Conservation (phyloP, 805 yeast species). For the Yarrowia phangngaensis region DNA sequence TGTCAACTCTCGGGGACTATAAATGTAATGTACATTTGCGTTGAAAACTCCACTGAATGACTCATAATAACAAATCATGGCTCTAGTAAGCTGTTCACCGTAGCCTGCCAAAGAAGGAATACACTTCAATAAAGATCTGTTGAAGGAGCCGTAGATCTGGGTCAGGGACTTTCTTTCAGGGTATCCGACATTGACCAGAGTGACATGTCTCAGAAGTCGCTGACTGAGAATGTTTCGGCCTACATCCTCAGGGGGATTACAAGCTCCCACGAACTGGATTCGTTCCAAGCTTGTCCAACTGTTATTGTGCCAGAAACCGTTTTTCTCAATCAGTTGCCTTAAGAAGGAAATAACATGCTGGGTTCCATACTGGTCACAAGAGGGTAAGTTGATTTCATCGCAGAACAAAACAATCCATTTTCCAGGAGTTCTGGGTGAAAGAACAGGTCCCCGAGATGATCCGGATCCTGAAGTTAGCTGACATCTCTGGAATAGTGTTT, state of each 20-base stretch:
- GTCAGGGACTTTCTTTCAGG: slow-evolving; percentile 61
- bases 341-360: slow-evolving; percentile 67
- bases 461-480: slow-evolving; percentile 50
- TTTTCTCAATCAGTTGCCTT: slow-evolving; percentile 66
- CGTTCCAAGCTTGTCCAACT: slow-evolving; percentile 64
- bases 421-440: slow-evolving; percentile 59
- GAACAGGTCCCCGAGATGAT: slow-evolving; percentile 33
- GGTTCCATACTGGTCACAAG: slow-evolving; percentile 64
- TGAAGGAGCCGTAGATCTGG: slow-evolving; percentile 64
- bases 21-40: slow-evolving; percentile 58
- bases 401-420: slow-evolving; percentile 80
- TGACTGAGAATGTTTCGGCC: slow-evolving; percentile 60
- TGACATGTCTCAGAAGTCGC: slow-evolving; percentile 63
- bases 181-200: slow-evolving; percentile 70
- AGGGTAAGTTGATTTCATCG: slow-evolving; percentile 86
- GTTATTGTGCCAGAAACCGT: slow-evolving; percentile 71
- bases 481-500: slow-evolving; percentile 70
- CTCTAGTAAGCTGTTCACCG: slow-evolving; percentile 49
- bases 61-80: slow-evolving; percentile 66
- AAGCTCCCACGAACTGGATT: slow-evolving; percentile 89
- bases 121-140: slow-evolving; percentile 52
- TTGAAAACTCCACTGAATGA: slow-evolving; percentile 6
- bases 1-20: slow-evolving; percentile 87
- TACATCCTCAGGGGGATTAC: slow-evolving; percentile 81
- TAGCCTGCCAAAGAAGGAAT: slow-evolving; percentile 60